Conservation (phyloP, 2,329 filamentous ascomycete genomes). For the Botrytis galanthina region DNA sequence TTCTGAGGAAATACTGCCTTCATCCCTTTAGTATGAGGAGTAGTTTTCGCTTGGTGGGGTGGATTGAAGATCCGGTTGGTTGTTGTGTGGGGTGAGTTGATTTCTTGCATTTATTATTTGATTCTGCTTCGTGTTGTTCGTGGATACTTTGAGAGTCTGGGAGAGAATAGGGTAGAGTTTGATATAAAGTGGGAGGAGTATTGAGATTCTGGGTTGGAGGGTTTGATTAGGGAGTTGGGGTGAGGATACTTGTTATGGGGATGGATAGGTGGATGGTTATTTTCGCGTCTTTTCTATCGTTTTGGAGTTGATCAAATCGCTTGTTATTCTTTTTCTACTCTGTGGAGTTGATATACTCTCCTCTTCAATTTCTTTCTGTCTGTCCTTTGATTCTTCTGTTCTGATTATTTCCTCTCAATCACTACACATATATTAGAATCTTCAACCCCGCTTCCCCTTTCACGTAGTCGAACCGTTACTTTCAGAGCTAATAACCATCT, state of each 20-base stretch:
- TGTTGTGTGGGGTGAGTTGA: neutral
- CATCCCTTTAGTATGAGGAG: constrained; percentile 1
- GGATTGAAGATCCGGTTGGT: neutral
- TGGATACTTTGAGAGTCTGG: no score
- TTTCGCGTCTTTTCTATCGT: neutral
- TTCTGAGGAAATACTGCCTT: neutral
- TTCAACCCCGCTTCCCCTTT: no score
- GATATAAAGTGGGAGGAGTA: no score
- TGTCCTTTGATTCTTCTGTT: neutral
- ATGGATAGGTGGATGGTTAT: neutral
- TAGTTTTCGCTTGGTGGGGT: neutral
- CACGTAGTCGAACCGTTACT: no score
- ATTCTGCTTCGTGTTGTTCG: neutral
- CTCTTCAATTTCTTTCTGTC: neutral
- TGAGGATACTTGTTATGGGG: neutral
- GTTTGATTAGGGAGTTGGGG: neutral
- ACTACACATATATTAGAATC: no score
- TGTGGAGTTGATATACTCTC: neutral
- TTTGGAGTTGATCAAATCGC: neutral
- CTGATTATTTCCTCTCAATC: no score
- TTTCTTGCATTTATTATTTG: neutral
- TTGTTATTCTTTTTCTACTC: neutral
- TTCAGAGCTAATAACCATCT: neutral
- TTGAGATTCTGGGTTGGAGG: neutral
- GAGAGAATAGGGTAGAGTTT: neutral